Percentiles rank a stretch among this genome's conserved stretches.
Evolutionary conservation across 331 rosid species (phyloP).

Genomic region (Quercus phellos): DNA sequence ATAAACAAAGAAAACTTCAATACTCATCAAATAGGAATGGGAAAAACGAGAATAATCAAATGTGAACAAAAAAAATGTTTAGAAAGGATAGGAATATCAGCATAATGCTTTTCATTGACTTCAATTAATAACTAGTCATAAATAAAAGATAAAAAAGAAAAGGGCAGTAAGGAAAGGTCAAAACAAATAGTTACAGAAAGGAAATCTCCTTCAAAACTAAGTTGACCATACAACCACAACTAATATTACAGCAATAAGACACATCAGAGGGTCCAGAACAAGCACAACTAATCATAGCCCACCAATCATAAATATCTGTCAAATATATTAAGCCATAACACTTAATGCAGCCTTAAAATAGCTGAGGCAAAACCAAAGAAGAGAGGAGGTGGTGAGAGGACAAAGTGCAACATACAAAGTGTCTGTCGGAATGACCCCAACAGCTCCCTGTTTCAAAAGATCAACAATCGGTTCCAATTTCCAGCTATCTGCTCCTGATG

Average conservation of each 20-base stretch:
- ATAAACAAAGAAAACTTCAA: constrained; percentile 8
- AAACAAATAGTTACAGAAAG: not conserved
- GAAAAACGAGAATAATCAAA: not conserved
- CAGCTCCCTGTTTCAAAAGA: constrained; percentile 79
- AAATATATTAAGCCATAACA: not conserved
- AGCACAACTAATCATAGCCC: not conserved
- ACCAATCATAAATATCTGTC: not conserved
- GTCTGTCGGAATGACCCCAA: constrained; percentile 92
- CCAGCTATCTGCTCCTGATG: constrained; percentile 72
- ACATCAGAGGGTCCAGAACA: not conserved
- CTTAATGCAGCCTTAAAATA: not conserved
- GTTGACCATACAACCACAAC: not conserved
- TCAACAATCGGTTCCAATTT: constrained; percentile 66
- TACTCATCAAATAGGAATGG: not conserved
- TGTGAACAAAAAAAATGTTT: not conserved
- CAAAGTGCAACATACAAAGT: constrained; percentile 47
- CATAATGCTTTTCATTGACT: not conserved
- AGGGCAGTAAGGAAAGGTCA: not conserved
- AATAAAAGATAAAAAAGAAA: not conserved
- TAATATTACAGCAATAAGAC: not conserved
- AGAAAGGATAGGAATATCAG: not conserved
- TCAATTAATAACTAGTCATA: not conserved
- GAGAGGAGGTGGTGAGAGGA: not conserved
- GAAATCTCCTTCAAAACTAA: not conserved
- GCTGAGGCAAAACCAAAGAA: not conserved